Percentiles rank a stretch among this genome's conserved stretches.
These are phyloP conservation scores for Hebeloma cylindrosporum DNA, from an alignment of 768 basidiomycete genomes.

Conservation along the genomic window DNA sequence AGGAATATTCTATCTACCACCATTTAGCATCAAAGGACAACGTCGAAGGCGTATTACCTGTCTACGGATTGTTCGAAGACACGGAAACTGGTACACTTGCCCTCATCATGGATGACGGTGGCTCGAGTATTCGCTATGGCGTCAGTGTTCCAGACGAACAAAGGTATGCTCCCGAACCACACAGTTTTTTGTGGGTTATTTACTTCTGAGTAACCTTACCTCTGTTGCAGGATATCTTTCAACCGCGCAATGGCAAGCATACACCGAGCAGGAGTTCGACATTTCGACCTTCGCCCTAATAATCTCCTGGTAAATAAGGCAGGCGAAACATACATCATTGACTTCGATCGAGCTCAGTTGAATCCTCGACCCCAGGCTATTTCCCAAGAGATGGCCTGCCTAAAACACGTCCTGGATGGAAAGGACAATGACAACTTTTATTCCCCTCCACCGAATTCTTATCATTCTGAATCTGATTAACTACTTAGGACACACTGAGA, in stretches of 20 bases:
- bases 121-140: not conserved
- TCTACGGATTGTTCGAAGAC: conserved; percentile 21
- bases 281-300: conserved; percentile 24
- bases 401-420: too few species aligned
- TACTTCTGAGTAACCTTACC: not conserved
- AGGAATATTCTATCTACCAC: conserved; percentile 19
- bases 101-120: conserved; percentile 17
- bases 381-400: too few species aligned
- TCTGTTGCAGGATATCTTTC: conserved; percentile 14
- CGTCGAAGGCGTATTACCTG: conserved; percentile 13
- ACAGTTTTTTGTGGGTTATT: not conserved
- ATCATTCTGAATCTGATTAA: too few species aligned
- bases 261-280: conserved; percentile 25
- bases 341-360: too few species aligned
- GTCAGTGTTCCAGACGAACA: not conserved
- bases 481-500: too few species aligned
- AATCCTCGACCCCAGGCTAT: too few species aligned
- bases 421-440: too few species aligned
- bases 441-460: too few species aligned
- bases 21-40: conserved; percentile 7
- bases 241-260: conserved; percentile 17
- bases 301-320: conserved; percentile 23
- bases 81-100: conserved; percentile 5
- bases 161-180: conserved; percentile 3
- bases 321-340: conserved; percentile 22